Conservation (phyloP, 2,329 filamentous ascomycete species). For the Fusarium marasasianum region DNA sequence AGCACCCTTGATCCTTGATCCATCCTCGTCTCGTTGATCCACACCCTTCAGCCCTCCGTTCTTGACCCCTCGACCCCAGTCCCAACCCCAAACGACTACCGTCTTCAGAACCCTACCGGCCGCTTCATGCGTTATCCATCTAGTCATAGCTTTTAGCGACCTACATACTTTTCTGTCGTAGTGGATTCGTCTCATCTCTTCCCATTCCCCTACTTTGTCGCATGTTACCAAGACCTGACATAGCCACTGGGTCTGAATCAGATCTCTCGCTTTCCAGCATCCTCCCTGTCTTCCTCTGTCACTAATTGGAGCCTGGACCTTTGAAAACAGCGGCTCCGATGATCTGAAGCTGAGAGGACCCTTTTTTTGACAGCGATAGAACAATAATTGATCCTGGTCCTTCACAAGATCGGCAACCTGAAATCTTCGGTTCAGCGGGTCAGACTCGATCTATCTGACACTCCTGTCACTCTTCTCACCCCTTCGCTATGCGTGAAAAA, state of each 20-base stretch:
- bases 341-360: slow-evolving; percentile 28
- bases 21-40: slow-evolving; percentile 33
- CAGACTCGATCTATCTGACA: slow-evolving; percentile 34
- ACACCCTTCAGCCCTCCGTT: slow-evolving; percentile 42
- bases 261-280: slow-evolving; percentile 18
- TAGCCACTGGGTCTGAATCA: slow-evolving; percentile 23
- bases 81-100: slow-evolving; percentile 44
- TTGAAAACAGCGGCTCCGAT: slow-evolving; percentile 23
- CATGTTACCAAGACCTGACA: slow-evolving; percentile 28
- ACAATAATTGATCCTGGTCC: slow-evolving; percentile 23
- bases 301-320: slow-evolving; percentile 22
- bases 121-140: slow-evolving; percentile 43
- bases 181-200: slow-evolving; percentile 45
- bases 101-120: slow-evolving; percentile 43
- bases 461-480: slow-evolving; percentile 19
- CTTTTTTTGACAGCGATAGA: slow-evolving; percentile 15
- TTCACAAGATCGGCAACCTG: slow-evolving; percentile 35
- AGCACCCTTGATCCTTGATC: slow-evolving; percentile 32
- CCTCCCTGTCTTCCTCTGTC: slow-evolving; percentile 8
- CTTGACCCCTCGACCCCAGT: slow-evolving; percentile 37
- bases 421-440: slow-evolving; percentile 36
- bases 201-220: slow-evolving; percentile 31
- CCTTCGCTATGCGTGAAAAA: slow-evolving; percentile 22
- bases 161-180: slow-evolving; percentile 35
- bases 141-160: slow-evolving; percentile 39